phyloP scores from a whole-genome alignment of 176 grass and related monocot genomes.

The Rhynchospora tenuis region DNA sequence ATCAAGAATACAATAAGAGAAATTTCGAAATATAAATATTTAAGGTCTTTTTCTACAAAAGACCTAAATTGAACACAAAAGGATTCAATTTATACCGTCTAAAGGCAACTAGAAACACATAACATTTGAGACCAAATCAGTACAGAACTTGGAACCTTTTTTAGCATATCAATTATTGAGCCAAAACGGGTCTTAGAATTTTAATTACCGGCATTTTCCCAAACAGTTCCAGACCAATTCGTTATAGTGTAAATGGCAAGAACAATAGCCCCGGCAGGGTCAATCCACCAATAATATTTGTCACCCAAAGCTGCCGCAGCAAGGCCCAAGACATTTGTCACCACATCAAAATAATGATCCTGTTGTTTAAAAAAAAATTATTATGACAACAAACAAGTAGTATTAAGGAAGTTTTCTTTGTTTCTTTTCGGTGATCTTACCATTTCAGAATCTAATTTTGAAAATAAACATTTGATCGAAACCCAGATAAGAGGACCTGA shows the following conservation, averaged over 20 bases:
- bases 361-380: slow-evolving; percentile 8
- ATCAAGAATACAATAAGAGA: not conserved
- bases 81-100: not conserved
- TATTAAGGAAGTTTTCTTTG: not conserved
- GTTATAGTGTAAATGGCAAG: slow-evolving; percentile 89
- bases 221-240: slow-evolving; percentile 95
- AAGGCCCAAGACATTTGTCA: slow-evolving; percentile 86
- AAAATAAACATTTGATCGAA: not conserved
- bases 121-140: not conserved
- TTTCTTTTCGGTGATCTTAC: not conserved
- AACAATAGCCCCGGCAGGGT: slow-evolving; percentile 69
- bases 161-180: not conserved
- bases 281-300: slow-evolving; percentile 93
- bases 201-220: slow-evolving; percentile 83
- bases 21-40: not conserved
- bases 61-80: not conserved
- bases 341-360: slow-evolving; percentile 96
- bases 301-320: slow-evolving; percentile 83
- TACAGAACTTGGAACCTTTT: not conserved
- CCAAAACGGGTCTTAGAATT: not conserved
- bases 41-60: not conserved
- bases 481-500: not conserved
- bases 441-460: not conserved
- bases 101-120: not conserved
- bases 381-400: not conserved